Conservation (phyloP, 2,329 filamentous ascomycete species). For the Diaporthe sp. region DNA sequence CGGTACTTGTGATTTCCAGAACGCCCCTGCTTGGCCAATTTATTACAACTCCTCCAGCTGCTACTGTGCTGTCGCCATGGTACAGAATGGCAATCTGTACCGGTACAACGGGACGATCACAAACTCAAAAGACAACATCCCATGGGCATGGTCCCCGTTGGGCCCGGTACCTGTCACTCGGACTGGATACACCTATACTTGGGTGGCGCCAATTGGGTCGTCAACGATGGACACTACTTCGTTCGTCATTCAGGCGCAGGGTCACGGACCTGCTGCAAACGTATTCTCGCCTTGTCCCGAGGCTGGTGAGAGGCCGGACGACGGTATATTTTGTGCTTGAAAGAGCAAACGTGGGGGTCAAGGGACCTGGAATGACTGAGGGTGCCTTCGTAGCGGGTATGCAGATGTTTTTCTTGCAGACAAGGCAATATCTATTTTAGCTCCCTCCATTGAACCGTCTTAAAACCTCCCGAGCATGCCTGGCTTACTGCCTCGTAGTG, state of each 20-base stretch:
- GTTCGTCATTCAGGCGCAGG: not conserved
- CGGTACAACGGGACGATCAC: not conserved
- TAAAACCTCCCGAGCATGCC: too few species aligned
- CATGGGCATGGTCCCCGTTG: not conserved
- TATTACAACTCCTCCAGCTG: not conserved
- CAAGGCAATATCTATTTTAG: too few species aligned
- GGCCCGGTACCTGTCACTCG: not conserved
- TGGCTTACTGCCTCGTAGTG: too few species aligned
- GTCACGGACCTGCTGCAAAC: not conserved
- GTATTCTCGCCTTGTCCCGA: not conserved
- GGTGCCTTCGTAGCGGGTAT: too few species aligned
- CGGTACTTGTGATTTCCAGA: not conserved
- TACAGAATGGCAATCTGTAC: not conserved
- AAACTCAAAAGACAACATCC: not conserved
- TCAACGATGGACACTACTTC: constrained; percentile 2
- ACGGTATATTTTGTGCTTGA: not conserved
- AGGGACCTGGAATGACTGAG: too few species aligned
- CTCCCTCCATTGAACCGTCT: too few species aligned
- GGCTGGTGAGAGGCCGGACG: not conserved
- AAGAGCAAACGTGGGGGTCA: not conserved
- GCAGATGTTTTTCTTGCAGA: too few species aligned
- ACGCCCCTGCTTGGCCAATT: not conserved
- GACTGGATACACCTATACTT: not conserved
- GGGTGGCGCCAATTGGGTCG: not conserved
- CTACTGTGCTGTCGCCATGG: not conserved